phyloP scores from a whole-genome alignment of 2,329 filamentous ascomycete genomes.

The Juglanconis oblonga region DNA sequence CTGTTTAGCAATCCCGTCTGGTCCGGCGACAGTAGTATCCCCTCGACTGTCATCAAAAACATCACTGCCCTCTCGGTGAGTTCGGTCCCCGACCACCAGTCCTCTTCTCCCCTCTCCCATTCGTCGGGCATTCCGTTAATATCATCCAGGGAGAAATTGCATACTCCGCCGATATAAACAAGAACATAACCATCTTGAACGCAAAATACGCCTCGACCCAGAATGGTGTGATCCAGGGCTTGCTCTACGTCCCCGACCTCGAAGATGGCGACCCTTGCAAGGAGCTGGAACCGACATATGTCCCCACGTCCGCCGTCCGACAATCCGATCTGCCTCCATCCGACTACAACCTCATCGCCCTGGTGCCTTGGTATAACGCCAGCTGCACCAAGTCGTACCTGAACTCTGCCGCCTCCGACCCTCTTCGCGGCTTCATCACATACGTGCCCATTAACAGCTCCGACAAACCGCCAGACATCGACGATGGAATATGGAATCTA shows the following conservation, averaged over 20 bases:
- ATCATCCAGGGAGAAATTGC: constrained; percentile 40
- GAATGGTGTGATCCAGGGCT: constrained; percentile 66
- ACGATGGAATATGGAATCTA: constrained; percentile 67
- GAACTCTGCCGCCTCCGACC: constrained; percentile 52
- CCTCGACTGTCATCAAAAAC: constrained; percentile 54
- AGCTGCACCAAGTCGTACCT: constrained; percentile 75
- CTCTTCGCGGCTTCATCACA: constrained; percentile 62
- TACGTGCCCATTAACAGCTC: constrained; percentile 57
- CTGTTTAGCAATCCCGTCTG: constrained; percentile 60
- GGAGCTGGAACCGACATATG: constrained; percentile 58
- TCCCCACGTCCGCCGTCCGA: constrained; percentile 74
- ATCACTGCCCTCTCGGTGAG: constrained; percentile 55
- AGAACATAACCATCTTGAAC: constrained; percentile 74
- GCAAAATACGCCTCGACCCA: constrained; percentile 58
- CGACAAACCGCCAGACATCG: constrained; percentile 61
- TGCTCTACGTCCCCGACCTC: constrained; percentile 82
- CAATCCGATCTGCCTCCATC: constrained; percentile 64
- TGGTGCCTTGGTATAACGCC: constrained; percentile 81
- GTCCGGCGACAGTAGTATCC: constrained; percentile 45
- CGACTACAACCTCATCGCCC: constrained; percentile 72
- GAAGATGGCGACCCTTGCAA: constrained; percentile 57
- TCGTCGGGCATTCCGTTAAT: constrained; percentile 1
- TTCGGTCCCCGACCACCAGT: not conserved
- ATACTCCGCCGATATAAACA: constrained; percentile 48
- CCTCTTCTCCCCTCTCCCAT: not conserved